Conservation (phyloP, 768 basidiomycete species). For the Podaxis sp. region DNA sequence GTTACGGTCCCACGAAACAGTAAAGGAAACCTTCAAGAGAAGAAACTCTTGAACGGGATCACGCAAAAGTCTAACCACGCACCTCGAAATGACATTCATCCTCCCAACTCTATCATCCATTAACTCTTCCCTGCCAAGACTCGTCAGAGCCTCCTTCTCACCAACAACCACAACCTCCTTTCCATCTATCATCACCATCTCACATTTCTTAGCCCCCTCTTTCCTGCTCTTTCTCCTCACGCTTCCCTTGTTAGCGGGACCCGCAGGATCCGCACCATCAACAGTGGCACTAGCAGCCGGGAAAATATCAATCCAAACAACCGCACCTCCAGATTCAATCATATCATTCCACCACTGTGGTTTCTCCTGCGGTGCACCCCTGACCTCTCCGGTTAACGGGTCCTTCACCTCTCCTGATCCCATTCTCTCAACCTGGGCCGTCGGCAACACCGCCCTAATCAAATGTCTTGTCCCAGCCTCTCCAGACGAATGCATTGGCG, state of each 20-base stretch:
- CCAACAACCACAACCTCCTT: conserved; percentile 59
- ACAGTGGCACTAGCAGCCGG: conserved; percentile 32
- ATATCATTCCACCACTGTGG: conserved; percentile 74
- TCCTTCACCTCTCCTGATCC: conserved; percentile 69
- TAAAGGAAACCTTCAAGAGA: conserved; percentile 12
- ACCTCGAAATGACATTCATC: conserved; percentile 73
- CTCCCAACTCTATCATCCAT: conserved; percentile 67
- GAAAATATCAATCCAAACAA: conserved; percentile 58
- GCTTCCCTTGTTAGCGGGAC: conserved; percentile 19
- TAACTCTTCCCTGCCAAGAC: conserved; percentile 72
- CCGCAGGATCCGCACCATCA: not conserved
- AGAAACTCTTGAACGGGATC: conserved; percentile 9
- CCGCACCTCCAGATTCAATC: conserved; percentile 25
- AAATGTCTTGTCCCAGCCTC: conserved; percentile 68
- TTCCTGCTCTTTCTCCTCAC: conserved; percentile 29
- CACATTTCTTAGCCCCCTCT: conserved; percentile 16
- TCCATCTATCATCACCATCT: conserved; percentile 40
- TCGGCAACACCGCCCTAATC: conserved; percentile 76
- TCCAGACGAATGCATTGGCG: conserved; percentile 75
- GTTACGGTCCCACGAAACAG: conserved; percentile 14
- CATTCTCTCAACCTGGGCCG: conserved; percentile 76
- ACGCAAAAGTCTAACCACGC: conserved; percentile 25
- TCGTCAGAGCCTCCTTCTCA: conserved; percentile 78
- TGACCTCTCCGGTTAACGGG: conserved; percentile 74
- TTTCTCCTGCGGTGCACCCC: conserved; percentile 50